Evolutionary conservation across 148 eudicot genomes (phyloP).

Genomic region (Gaultheria prostrata): DNA sequence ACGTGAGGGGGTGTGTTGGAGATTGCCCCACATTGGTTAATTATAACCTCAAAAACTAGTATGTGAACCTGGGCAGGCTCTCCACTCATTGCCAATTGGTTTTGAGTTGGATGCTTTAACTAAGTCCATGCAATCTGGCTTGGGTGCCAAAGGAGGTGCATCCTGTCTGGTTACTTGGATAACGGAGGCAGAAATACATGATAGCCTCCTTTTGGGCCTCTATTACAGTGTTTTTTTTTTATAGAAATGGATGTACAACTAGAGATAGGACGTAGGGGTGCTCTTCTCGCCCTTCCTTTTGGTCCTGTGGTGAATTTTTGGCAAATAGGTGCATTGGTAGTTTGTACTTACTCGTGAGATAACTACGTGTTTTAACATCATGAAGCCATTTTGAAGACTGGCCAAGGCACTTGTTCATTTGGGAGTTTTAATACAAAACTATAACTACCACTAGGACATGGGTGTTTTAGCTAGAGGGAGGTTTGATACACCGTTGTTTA

Average conservation of each 20-base stretch:
- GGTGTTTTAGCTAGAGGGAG: neutral
- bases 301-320: neutral
- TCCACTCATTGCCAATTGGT: no score
- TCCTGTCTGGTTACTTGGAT: constrained; percentile 3
- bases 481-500: no score
- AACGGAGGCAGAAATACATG: neutral
- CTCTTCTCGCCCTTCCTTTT: neutral
- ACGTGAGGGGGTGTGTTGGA: no score
- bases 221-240: neutral
- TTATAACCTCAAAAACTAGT: no score
- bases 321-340: neutral
- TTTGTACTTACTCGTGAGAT: neutral
- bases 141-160: neutral
- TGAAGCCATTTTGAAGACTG: neutral
- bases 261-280: neutral
- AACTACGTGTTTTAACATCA: neutral
- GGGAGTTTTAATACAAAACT: neutral
- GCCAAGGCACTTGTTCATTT: neutral
- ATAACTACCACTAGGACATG: neutral
- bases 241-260: neutral
- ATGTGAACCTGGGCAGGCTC: no score
- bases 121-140: neutral
- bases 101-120: no score
- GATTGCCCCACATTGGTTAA: no score
- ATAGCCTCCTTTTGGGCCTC: neutral